Evolutionary conservation across 768 basidiomycete genomes (phyloP).

Genomic region (Phaeotremella fagi): DNA sequence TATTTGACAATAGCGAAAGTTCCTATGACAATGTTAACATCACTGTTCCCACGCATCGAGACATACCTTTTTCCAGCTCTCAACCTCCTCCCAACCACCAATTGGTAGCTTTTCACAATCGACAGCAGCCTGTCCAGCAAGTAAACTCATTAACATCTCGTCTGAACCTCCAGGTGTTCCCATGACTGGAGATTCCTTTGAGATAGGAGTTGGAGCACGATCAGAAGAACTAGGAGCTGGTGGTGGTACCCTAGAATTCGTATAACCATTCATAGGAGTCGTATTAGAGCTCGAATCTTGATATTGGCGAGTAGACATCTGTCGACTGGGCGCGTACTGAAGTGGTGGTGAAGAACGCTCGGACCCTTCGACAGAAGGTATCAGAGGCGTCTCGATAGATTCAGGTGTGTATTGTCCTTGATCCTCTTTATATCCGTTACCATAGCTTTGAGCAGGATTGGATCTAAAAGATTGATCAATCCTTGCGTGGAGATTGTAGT

Average conservation of each 20-base stretch:
- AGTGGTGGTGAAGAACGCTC: constrained; percentile 2
- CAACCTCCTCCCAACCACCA: constrained; percentile 66
- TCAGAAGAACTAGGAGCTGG: constrained; percentile 3
- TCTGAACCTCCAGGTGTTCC: constrained; percentile 51
- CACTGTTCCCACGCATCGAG: background rate
- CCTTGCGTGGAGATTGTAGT: constrained; percentile 10
- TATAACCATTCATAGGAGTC: background rate
- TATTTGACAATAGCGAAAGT: constrained; percentile 37
- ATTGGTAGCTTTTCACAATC: constrained; percentile 79
- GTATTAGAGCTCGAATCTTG: background rate
- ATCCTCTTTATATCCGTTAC: background rate
- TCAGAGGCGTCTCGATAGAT: constrained; percentile 1
- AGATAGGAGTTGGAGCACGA: background rate
- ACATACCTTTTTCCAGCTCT: constrained; percentile 64
- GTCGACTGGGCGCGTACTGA: background rate
- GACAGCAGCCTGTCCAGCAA: constrained; percentile 91
- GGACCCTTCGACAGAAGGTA: constrained; percentile 2
- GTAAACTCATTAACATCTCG: constrained; percentile 78
- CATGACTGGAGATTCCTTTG: constrained; percentile 11
- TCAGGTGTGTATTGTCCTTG: background rate
- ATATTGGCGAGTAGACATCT: background rate
- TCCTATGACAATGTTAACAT: constrained; percentile 26
- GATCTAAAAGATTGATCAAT: background rate
- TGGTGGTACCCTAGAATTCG: background rate
- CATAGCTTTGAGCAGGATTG: constrained; percentile 2